A percentile compares a stretch with the other conserved stretches of the same genome.
These are phyloP conservation scores for Trichoderma afroharzianum DNA, from an alignment of 2,329 filamentous ascomycete genomes.

Conservation along the genomic window DNA sequence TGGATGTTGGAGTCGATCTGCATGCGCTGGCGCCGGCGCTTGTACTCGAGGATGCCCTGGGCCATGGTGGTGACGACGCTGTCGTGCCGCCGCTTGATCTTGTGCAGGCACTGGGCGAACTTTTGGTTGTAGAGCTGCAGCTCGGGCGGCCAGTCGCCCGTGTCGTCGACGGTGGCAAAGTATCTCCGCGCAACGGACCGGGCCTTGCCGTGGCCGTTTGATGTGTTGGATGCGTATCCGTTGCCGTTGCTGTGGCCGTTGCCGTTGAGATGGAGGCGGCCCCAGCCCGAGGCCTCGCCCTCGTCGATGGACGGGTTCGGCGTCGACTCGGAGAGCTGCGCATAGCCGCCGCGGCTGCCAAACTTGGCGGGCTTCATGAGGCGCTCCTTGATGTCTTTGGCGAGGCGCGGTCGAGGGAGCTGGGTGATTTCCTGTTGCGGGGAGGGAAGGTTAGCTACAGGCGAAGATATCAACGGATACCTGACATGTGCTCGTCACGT, in stretches of 20 bases:
- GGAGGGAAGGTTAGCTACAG: not conserved
- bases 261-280: conserved; percentile 42
- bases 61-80: conserved; percentile 97
- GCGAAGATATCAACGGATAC: too few species aligned
- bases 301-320: conserved; percentile 84
- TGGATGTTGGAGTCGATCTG: conserved; percentile 98
- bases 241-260: conserved; percentile 30
- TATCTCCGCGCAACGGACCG: conserved; percentile 60
- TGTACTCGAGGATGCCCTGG: conserved; percentile 97
- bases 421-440: conserved; percentile 79
- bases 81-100: conserved; percentile 94
- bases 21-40: conserved; percentile 92
- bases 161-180: conserved; percentile 88
- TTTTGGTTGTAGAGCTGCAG: conserved; percentile 89
- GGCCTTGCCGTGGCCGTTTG: conserved; percentile 33
- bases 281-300: conserved; percentile 70
- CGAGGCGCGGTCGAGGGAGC: conserved; percentile 72
- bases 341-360: conserved; percentile 55
- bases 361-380: conserved; percentile 65
- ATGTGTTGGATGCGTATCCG: not conserved
- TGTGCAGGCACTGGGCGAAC: conserved; percentile 83
- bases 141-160: conserved; percentile 86
- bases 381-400: conserved; percentile 70
- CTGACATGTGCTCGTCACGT: not conserved
- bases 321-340: conserved; percentile 78